phyloP scores from a whole-genome alignment of 345 rosid genomes.

The Eucalyptus microcorys region DNA sequence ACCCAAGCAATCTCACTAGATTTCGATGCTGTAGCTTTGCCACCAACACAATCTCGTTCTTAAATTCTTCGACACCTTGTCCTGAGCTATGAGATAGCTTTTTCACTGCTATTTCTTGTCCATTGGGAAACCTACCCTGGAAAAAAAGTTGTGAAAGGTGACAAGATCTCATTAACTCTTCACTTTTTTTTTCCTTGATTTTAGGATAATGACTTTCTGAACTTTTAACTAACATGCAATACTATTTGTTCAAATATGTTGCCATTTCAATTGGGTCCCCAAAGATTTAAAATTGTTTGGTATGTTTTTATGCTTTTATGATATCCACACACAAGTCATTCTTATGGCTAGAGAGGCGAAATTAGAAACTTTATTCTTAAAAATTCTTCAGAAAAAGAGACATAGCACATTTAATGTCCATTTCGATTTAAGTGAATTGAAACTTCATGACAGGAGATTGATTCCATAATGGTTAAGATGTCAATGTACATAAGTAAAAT shows the following conservation, averaged over 20 bases:
- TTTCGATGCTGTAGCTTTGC: conserved; percentile 27
- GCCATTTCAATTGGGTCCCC: not conserved
- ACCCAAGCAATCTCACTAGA: conserved; percentile 15
- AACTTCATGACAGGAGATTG: not conserved
- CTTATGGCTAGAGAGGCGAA: not conserved
- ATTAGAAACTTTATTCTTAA: not conserved
- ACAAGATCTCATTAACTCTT: not conserved
- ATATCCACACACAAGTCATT: not conserved
- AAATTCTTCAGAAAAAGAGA: not conserved
- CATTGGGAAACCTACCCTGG: conserved; percentile 18
- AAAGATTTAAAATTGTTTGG: too few relatives aligned
- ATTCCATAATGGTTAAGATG: not conserved
- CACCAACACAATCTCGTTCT: conserved; percentile 11
- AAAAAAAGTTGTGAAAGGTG: not conserved
- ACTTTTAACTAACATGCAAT: not conserved
- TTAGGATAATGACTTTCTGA: not conserved
- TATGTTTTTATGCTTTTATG: too few relatives aligned
- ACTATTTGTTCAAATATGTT: too few relatives aligned
- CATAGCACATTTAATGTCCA: not conserved
- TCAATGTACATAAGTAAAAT: not conserved
- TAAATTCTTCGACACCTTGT: conserved; percentile 24
- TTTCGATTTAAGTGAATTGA: not conserved
- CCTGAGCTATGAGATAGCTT: conserved; percentile 5
- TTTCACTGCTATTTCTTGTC: conserved; percentile 5
- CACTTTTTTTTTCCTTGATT: not conserved